Evolutionary conservation across 768 basidiomycete species (phyloP), one percentile per base, ranked within the genome.

Genomic region (Boletus sp.): DNA sequence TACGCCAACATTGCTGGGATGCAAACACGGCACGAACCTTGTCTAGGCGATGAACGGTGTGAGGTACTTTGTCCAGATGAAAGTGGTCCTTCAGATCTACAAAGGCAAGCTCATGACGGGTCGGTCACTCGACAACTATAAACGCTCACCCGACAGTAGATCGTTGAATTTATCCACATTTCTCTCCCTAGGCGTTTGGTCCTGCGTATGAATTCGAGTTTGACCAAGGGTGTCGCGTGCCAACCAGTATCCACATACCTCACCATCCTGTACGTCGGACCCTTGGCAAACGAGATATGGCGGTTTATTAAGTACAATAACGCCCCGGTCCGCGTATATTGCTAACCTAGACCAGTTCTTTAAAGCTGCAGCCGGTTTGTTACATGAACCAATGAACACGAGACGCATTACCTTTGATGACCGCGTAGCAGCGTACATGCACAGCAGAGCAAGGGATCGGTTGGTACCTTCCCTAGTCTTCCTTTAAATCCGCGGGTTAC

Each of bases 31-130:
- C 15, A 60, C 67, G 15, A 28, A 83, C 87, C 75, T 85, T 86
- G 73, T 89, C 87, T 5, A 89, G 76, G 14, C 87, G 80, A 65
- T 89, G 87, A 20, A 88, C 79, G 7, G 81, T 73, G 52, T 74
- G 74, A 7, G 81, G 84, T n/a, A 69, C 56, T 28, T 54, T 60
- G 15, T 65, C 61, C 47, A 80, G 63, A 14, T 64, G 60, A 48
- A 81, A 68, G 48, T 64, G 62, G 24, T 62, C 47, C 36, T 67
- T 64, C 37, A 71, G 57, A 47, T 77, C 67, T 72, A 60, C 60
- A 60, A 24, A 41, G 20, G 42, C 32, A 41, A 18, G 30, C 6
- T 59, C 44, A 45, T 45, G 9, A 54, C 15, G 9, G 37, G 47
- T 47, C 24, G 9, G 50, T 52, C 62, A 52, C 49, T 36, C 37